Base-by-base conservation (phyloP, 768 basidiomycete genomes). In the Cyclocybe cylindracea region DNA sequence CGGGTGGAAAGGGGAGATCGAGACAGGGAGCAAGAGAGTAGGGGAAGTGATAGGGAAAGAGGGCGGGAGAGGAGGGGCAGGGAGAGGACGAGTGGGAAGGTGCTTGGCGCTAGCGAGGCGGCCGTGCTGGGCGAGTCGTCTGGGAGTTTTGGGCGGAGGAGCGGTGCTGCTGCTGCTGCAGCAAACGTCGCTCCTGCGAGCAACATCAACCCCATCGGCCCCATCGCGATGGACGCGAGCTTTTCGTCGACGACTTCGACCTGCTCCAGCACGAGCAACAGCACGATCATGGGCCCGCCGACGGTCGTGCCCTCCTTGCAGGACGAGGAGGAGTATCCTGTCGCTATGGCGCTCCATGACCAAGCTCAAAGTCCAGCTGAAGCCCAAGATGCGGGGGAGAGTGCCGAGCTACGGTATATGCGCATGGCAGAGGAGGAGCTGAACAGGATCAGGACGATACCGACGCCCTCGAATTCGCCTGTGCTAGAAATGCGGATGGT, bases 401-500 rank as follows among this genome's bases (percentile, higher is more conserved):
- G 63, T 29, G 63, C 62, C 38, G 60, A 59, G 36, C 44, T 61
- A 52, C 53, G 59, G 11, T 53, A 65, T 53, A 66, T 61, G 44
- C 57, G 62, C 14, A 54, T 51, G 39, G 63, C 61, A 13, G 65
- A 68, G 40, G 67, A 67, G 43, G 67, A 68, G 34, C 53, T 51
- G 48, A 41, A 55, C 54, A 53, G 64, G 32, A 60, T 24, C 24
- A 24, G 57, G 44, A 64, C 71, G 18, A 73, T 78, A 45, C 82
- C 82, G 13, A 86, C 86, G 1, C 86, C 86, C 7, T 76, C 83
- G 13, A 87, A 84, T 59, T 85, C 85, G 29, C 86, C 85, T 18
- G 56, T 59, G 7, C 46, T 65, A 9, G 58, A 58, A 41, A 66
- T 69, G 61, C 37, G 53, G 11, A 58, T 69, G 49, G 63, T 55